Evolutionary conservation across 2,329 filamentous ascomycete genomes (phyloP), one percentile per base, ranked within the genome.

Genomic region (Exserohilum turcica): DNA sequence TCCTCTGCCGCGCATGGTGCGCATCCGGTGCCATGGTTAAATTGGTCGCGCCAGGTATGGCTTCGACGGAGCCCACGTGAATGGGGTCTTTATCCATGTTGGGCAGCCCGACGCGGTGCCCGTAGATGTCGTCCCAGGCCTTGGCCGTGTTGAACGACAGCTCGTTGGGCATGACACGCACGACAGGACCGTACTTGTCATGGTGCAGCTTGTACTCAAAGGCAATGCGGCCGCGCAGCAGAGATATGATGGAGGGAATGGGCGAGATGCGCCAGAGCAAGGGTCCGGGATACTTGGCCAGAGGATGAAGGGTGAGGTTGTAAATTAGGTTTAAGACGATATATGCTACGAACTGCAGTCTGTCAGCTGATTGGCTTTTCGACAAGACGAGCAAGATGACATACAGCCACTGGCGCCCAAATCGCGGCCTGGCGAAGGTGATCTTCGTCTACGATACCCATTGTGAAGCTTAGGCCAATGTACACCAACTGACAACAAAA

Each of bases 11-110:
- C 5, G 71, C 66, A 61, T 79, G 76, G 49, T 70, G 61, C 15
- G 69, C 64, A 45, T 78, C 73, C 15, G 74, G 67, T 6, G 76
- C 68, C 61, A 69, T 72, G 12, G 72, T 71, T 49, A 76, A 36
- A 24, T 72, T 74, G 2, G 71, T 74, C 1, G 70, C 68, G 1
- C 70, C 72, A n/a, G 67, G 68, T 37, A 73, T 70, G 3, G 71
- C 67, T 38, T 70, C 68, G 0, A 73, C 70, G 9, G 68, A 60
- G 18, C 71, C 70, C 13, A 74, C 71, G 45, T 74, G 67, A 37
- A 74, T 73, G 2, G 63, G 70, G 44, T 72, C 63, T 51, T 70
- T 70, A 29, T 71, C 63, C 65, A 71, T 70, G 52, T 75, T 75
- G 16, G 64, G 39, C 21, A 65, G 52, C 2, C 66, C 68, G 15